Evolutionary conservation across 2,329 filamentous ascomycete genomes (phyloP), one percentile per base, ranked within the genome.

Genomic region (Juglanconis juglandina): DNA sequence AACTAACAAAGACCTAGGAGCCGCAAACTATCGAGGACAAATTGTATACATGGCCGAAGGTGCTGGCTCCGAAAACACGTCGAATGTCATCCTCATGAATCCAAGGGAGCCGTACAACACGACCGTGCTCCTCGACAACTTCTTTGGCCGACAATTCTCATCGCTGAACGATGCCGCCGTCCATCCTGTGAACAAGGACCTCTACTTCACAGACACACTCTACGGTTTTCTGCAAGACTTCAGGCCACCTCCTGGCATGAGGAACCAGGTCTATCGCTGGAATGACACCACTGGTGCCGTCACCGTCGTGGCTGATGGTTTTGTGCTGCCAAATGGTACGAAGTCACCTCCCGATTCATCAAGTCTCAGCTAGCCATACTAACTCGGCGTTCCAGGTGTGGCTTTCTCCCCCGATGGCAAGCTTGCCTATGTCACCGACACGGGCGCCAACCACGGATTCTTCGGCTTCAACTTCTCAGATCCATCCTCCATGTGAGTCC

Each of bases 121-220:
- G 0, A 80, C 79, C 4, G 77, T 79, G 0, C 71, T 88, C 11
- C 60, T 88, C 14, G 84, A 84, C 65, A 85, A 83, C 68, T 88
- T 76, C 68, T 83, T 83, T 53, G 84, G 85, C 17, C 78, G 83
- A 3, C 76, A 81, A 46, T 87, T 87, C 71, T 85, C 80, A 68
- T 86, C 83, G 0, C 71, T 86, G 10, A 87, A 87, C 64, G 85
- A 88, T 62, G 76, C 83, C 0, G 76, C 78, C 1, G 68, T 84
- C 58, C 78, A 86, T 64, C 77, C 83, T 35, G 68, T 70, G 10
- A 85, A 80, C 59, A 77, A 78, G n/a, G 79, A 84, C 33, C 72
- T 88, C n/a, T 88, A 86, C 74, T 87, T 88, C 66, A 88, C 85
- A 1, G 85, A 88, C 60, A 80, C 82, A 0, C 76, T 79, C 7